Base-by-base conservation (phyloP, 495 filamentous ascomycete genomes). In the Penicillium lividum region DNA sequence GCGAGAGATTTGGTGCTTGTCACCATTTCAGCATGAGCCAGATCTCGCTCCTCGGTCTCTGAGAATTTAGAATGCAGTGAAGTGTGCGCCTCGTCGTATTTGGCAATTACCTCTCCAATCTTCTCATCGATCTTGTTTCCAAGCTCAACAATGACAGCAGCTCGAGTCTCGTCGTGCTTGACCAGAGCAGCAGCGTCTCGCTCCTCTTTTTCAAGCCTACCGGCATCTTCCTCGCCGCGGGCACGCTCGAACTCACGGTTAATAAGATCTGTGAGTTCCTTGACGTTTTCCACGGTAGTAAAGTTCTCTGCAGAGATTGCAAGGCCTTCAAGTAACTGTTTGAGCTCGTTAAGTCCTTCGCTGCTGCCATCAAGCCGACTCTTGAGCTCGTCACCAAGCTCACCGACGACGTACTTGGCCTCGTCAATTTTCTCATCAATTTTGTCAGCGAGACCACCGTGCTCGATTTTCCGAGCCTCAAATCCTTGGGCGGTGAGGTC, bases 161-260 rank as follows among this genome's bases (percentile, higher is more conserved):
- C 79, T 46, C 80, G 81, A 28, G 71, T 74, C 68, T 87, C 84
- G 38, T 87, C 83, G 11, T 93, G 82, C 57, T 84, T 87, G 59
- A 92, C 84, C n/a, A 87, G 72, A 18, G 82, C 76, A 52, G 84
- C 77, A 42, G 89, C 85, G 57, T 94, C 80, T 55, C 89, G 87
- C 68, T 95, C 88, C 61, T 93, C 90, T 5, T 84, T 80, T 43
- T 93, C 89, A 15, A 88, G 75, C 69, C 88, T 92, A 36, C 81
- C 75, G 7, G 84, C 85, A 59, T 90, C 85, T 18, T 91, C 76
- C 36, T 84, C 82, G 9, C 83, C 82, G 50, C 87, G 86, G 9
- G 87, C 82, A 25, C 89, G 85, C 60, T 95, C 90, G 58, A 96
- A 95, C 59, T 94, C 93, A 0, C 80, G 70, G 65, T 86, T 92